These are phyloP conservation scores for Cordyceps militaris DNA, from an alignment of 2,329 filamentous ascomycete species.

Conservation along the genomic window DNA sequence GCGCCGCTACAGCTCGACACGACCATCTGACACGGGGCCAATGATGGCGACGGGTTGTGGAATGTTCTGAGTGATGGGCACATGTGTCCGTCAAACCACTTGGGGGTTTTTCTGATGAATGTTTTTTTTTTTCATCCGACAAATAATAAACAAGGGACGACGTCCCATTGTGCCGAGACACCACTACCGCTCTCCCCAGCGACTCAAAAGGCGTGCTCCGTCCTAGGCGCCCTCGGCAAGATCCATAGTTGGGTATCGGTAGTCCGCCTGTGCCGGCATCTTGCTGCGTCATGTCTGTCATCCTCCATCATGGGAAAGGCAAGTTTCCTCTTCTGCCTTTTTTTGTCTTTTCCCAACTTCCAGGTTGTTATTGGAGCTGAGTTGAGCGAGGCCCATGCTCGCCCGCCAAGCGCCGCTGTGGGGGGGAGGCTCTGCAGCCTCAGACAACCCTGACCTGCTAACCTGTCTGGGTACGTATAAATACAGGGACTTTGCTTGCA, in stretches of 20 bases:
- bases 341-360: neutral
- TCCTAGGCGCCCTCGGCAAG: neutral
- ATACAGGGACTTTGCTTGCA: neutral
- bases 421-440: constrained; percentile 7
- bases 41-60: constrained; percentile 7
- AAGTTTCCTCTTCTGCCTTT: neutral
- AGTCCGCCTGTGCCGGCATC: neutral
- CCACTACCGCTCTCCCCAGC: neutral
- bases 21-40: constrained; percentile 11
- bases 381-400: neutral
- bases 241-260: neutral
- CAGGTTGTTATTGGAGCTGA: neutral
- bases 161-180: neutral
- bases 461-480: neutral
- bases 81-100: constrained; percentile 2
- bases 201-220: neutral
- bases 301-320: constrained; percentile 1
- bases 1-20: neutral
- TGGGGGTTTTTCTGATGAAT: too few relatives aligned
- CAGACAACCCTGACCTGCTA: neutral
- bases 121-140: too few relatives aligned
- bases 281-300: neutral
- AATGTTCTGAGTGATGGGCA: constrained; percentile 10
- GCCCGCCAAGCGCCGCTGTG: constrained; percentile 4
- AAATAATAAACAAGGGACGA: too few relatives aligned